A percentile compares a stretch with the other conserved stretches of the same genome.
Evolutionary conservation across 176 grass and related monocot species (phyloP).

Genomic region (Aegilops sharonensis): DNA sequence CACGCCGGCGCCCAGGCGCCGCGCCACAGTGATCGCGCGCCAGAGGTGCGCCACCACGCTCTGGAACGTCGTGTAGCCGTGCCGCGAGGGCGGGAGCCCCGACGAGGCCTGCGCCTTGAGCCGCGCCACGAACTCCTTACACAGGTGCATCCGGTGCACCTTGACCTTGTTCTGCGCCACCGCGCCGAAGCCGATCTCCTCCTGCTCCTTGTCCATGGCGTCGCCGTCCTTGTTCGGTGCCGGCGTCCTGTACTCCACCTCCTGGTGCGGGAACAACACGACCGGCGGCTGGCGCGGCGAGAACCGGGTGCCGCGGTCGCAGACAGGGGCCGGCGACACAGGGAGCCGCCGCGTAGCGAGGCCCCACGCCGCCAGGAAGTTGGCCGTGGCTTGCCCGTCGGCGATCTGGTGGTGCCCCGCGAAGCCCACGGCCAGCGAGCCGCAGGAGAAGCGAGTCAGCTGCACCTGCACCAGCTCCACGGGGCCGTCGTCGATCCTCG

Average conservation of each 20-base stretch:
- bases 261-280: slow-evolving; percentile 41
- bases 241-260: slow-evolving; percentile 29
- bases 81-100: background rate
- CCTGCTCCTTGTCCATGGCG: background rate
- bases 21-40: slow-evolving; percentile 26
- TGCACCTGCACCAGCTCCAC: slow-evolving; percentile 59
- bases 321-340: slow-evolving; percentile 19
- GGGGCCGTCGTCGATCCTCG: slow-evolving; percentile 18
- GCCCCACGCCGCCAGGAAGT: slow-evolving; percentile 63
- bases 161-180: slow-evolving; percentile 44
- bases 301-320: slow-evolving; percentile 43
- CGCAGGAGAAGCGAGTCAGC: slow-evolving; percentile 66
- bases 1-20: too few species aligned
- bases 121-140: slow-evolving; percentile 47
- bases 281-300: slow-evolving; percentile 24
- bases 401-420: slow-evolving; percentile 42
- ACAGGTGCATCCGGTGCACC: slow-evolving; percentile 59
- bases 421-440: slow-evolving; percentile 51
- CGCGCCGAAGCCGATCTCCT: background rate
- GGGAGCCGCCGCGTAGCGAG: slow-evolving; percentile 36
- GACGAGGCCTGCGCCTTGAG: slow-evolving; percentile 46
- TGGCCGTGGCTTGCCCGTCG: slow-evolving; percentile 55
- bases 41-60: slow-evolving; percentile 57
- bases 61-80: slow-evolving; percentile 53
- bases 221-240: background rate